Conservation (phyloP, 768 basidiomycete species). For the Kwoniella pini region DNA sequence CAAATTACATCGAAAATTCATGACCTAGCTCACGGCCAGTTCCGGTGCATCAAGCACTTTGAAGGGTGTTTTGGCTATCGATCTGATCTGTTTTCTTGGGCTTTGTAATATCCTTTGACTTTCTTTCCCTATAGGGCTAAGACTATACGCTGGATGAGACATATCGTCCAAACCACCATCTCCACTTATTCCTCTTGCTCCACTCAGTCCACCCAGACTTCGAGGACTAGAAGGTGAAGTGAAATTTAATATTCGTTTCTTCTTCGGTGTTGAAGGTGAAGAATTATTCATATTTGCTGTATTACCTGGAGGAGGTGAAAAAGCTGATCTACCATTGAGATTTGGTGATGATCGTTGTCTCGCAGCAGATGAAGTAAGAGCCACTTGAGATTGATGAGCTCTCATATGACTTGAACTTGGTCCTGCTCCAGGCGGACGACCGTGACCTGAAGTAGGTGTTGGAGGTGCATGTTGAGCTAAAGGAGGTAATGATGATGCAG, state of each 20-base stretch:
- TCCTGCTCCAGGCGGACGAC: constrained; percentile 46
- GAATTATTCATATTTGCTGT: neutral
- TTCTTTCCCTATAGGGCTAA: constrained; percentile 82
- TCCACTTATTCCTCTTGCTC: constrained; percentile 19
- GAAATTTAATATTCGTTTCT: constrained; percentile 52
- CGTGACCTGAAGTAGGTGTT: constrained; percentile 47
- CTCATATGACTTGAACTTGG: constrained; percentile 36
- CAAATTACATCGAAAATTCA: neutral
- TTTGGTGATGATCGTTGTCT: constrained; percentile 29
- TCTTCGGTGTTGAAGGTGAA: constrained; percentile 51
- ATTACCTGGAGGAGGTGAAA: constrained; percentile 38
- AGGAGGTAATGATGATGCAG: constrained; percentile 44
- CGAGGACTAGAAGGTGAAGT: constrained; percentile 56
- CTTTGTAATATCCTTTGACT: constrained; percentile 79
- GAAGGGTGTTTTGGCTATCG: constrained; percentile 91
- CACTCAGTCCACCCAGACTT: constrained; percentile 54
- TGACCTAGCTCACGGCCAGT: constrained; percentile 62
- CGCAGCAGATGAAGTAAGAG: constrained; percentile 27
- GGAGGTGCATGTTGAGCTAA: constrained; percentile 48
- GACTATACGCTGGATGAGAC: constrained; percentile 82
- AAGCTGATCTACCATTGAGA: constrained; percentile 34
- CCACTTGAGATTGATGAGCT: constrained; percentile 44
- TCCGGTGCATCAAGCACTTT: constrained; percentile 96
- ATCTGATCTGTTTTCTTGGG: constrained; percentile 75
- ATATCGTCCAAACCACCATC: constrained; percentile 69